These are phyloP conservation scores for Diaporthe longicolla DNA, from an alignment of 2,329 filamentous ascomycete species.

Conservation along the genomic window DNA sequence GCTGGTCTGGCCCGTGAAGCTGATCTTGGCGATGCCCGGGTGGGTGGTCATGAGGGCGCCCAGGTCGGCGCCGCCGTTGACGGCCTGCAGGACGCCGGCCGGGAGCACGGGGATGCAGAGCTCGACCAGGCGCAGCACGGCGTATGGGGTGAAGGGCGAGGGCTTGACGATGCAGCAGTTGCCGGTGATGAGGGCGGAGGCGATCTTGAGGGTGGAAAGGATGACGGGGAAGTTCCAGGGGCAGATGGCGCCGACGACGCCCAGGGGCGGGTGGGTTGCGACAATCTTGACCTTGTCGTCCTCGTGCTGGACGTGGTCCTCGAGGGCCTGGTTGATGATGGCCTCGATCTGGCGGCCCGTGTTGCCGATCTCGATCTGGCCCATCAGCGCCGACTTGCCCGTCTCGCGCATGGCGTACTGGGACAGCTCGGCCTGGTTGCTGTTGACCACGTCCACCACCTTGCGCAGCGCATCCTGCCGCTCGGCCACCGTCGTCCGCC, in stretches of 20 bases:
- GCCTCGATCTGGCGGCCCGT: slow-evolving; percentile 55
- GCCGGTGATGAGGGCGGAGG: slow-evolving; percentile 63
- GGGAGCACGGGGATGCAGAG: slow-evolving; percentile 64
- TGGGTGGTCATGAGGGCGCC: slow-evolving; percentile 69
- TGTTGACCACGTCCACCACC: slow-evolving; percentile 57
- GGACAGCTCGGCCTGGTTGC: slow-evolving; percentile 58
- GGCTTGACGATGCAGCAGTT: slow-evolving; percentile 65
- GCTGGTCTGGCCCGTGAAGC: slow-evolving; percentile 69
- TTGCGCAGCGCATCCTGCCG: slow-evolving; percentile 57
- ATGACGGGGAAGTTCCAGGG: slow-evolving; percentile 72
- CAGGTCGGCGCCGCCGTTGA: slow-evolving; percentile 68
- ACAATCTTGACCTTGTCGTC: slow-evolving; percentile 58
- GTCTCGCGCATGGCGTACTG: slow-evolving; percentile 63
- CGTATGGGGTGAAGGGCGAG: slow-evolving; percentile 66
- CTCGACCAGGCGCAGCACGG: slow-evolving; percentile 62
- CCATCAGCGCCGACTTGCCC: slow-evolving; percentile 63
- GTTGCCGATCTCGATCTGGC: slow-evolving; percentile 55
- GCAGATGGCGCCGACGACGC: slow-evolving; percentile 68
- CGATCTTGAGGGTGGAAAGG: slow-evolving; percentile 65
- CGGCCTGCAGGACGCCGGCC: slow-evolving; percentile 68
- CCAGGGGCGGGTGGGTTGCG: slow-evolving; percentile 61
- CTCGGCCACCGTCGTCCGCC: slow-evolving; percentile 58
- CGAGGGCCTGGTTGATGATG: slow-evolving; percentile 56
- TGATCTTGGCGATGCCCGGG: slow-evolving; percentile 68
- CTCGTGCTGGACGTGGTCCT: slow-evolving; percentile 63